Percentiles rank a stretch among this genome's conserved stretches.
These are phyloP conservation scores for Pythium scleroteichum DNA, from an alignment of 352 stramenopile species.

Conservation along the genomic window DNA sequence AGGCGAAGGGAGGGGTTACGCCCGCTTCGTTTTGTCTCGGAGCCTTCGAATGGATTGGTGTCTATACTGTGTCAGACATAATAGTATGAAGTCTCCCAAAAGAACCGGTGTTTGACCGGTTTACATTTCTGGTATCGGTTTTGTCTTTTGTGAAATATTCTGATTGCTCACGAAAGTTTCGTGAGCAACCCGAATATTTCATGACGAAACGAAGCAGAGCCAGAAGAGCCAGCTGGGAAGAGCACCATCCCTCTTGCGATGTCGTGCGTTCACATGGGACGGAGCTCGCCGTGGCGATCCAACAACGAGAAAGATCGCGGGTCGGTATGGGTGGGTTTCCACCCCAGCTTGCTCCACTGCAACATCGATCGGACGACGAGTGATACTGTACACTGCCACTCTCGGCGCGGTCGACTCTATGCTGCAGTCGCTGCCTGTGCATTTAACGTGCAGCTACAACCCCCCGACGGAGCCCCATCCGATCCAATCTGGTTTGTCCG, in stretches of 20 bases:
- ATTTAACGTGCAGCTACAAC: constrained; percentile 6
- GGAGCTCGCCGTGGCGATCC: neutral
- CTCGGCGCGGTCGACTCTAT: neutral
- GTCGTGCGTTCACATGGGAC: constrained; percentile 2
- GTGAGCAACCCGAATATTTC: too few relatives aligned
- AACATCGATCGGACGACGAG: neutral
- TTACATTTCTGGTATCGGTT: too few relatives aligned
- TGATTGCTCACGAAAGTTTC: too few relatives aligned
- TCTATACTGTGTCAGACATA: too few relatives aligned
- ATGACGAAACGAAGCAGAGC: neutral
- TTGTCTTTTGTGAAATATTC: too few relatives aligned
- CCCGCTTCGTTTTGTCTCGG: too few relatives aligned
- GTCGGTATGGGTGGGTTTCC: too few relatives aligned
- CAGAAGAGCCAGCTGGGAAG: constrained; percentile 1
- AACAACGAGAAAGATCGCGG: neutral
- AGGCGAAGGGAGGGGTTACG: neutral
- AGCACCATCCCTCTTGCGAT: constrained; percentile 1
- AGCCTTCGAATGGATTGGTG: too few relatives aligned
- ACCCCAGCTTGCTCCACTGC: too few relatives aligned
- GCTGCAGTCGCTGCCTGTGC: neutral
- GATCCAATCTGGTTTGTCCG: constrained; percentile 3
- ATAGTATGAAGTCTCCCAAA: too few relatives aligned
- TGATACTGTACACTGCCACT: too few relatives aligned
- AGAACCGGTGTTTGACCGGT: too few relatives aligned
- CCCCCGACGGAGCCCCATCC: neutral